Percentiles rank a stretch among this genome's conserved stretches.
Conservation (phyloP, 2,329 filamentous ascomycete genomes). For the Zasmidium angulare region DNA sequence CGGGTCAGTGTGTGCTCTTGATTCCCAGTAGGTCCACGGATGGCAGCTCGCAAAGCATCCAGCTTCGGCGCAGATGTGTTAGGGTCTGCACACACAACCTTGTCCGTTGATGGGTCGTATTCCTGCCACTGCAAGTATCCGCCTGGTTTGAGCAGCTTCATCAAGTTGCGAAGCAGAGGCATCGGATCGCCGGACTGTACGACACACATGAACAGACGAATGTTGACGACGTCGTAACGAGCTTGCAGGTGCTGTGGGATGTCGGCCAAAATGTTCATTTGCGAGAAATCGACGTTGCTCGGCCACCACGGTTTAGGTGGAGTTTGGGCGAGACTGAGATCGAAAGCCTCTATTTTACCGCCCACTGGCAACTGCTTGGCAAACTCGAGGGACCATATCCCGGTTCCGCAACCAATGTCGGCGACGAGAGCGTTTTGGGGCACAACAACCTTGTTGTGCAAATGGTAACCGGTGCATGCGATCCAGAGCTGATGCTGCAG, state of each 20-base stretch:
- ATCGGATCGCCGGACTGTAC: constrained; percentile 22
- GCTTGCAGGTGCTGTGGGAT: constrained; percentile 11
- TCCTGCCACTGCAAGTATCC: constrained; percentile 29
- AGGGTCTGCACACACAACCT: constrained; percentile 10
- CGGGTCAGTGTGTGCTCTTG: background rate
- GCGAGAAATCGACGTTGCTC: constrained; percentile 17
- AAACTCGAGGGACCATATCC: constrained; percentile 19
- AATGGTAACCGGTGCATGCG: constrained; percentile 26
- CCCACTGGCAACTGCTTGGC: background rate
- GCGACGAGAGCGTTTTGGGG: constrained; percentile 14
- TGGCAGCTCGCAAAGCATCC: background rate
- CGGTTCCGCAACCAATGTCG: constrained; percentile 22
- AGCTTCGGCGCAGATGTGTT: constrained; percentile 7
- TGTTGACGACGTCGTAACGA: constrained; percentile 25
- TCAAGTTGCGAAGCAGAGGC: constrained; percentile 19
- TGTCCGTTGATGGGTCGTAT: constrained; percentile 14
- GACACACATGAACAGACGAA: constrained; percentile 22
- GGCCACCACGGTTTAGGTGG: constrained; percentile 20
- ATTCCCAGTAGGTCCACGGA: background rate
- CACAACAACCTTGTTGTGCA: constrained; percentile 30
- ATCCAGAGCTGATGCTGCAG: constrained; percentile 36
- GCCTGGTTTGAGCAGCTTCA: constrained; percentile 23
- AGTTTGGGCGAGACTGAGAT: constrained; percentile 21
- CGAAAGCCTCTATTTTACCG: constrained; percentile 24
- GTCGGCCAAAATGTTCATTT: constrained; percentile 17